A percentile compares a stretch with the other conserved stretches of the same genome.
These are phyloP conservation scores for Auxenochlorella protothecoides DNA, from an alignment of 139 green algal genomes.

Conservation along the genomic window DNA sequence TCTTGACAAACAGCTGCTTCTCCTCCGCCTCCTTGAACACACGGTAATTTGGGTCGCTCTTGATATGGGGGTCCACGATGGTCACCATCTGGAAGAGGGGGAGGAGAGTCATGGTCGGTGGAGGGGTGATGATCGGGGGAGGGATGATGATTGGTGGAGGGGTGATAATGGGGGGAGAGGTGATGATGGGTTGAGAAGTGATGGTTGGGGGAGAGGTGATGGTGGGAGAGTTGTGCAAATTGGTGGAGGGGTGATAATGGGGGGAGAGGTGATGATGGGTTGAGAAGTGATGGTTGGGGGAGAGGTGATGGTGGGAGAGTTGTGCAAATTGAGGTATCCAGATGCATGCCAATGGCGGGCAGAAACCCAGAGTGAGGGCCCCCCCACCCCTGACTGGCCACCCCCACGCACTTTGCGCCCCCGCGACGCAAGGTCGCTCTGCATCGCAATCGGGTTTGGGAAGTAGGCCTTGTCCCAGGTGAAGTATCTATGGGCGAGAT, in stretches of 20 bases:
- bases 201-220: neutral
- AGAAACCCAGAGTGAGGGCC: too few species aligned
- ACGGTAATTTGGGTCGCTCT: slow-evolving; percentile 73
- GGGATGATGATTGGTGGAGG: neutral
- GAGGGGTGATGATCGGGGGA: neutral
- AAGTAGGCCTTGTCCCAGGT: slow-evolving; percentile 90
- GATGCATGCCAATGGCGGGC: too few species aligned
- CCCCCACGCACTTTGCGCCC: slow-evolving; percentile 47
- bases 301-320: too few species aligned
- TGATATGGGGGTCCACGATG: slow-evolving; percentile 98
- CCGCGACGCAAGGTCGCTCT: slow-evolving; percentile 54
- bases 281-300: neutral
- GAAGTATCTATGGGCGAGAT: slow-evolving; percentile 70
- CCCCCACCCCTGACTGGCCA: too few species aligned
- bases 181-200: too few species aligned
- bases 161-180: neutral
- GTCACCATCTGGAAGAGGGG: slow-evolving; percentile 60
- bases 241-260: neutral
- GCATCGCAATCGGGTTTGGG: slow-evolving; percentile 64
- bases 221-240: too few species aligned
- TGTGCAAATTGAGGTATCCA: too few species aligned
- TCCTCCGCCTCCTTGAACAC: slow-evolving; percentile 75
- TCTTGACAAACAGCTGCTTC: slow-evolving; percentile 77
- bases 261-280: neutral
- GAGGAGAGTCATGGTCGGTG: neutral